Evolutionary conservation across 2,329 filamentous ascomycete species (phyloP), one percentile per base, ranked within the genome.

Genomic region (Diplocarpon rosae): DNA sequence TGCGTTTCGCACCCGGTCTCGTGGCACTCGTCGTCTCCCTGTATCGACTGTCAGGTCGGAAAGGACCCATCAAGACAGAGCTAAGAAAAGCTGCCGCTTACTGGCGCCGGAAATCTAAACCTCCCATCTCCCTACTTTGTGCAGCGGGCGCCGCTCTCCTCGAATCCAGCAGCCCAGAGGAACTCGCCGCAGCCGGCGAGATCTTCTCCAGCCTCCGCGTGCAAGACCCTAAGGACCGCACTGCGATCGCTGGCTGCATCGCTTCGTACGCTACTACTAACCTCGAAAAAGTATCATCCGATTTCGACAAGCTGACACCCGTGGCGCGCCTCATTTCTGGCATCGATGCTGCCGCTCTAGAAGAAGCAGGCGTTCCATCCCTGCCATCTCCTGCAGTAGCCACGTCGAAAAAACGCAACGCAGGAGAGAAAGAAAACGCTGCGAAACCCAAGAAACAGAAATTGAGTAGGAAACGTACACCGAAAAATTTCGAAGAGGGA

Each of bases 131-230:
- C 0, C 75, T 96, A 5, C 71, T 94, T 40, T 79, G 80, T 46
- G 85, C 88, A 43, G 87, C 89, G 7, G 90, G 85, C n/a, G 73
- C 83, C 34, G 80, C 87, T 38, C 75, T 96, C 9, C 76, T 95
- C 38, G 78, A 82, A 52, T 94, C 86, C 0, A 75, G 80, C 6
- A 75, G 80, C 38, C 61, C 70, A 1, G 72, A 81, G 13, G 85
- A 95, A 53, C 67, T 87, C 20, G 63, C 72, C 12, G 69, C 78
- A 0, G 89, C 92, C 0, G 79, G 79, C 2, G 75, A 83, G n/a
- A 81, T 92, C 7, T 96, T 96, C 64, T 72, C 76, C 41, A 74
- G 74, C 38, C 72, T 96, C 11, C 75, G 83, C 51, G 65, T 75
- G 2, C 71, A 78, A 47, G 73, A 87, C 34, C 68, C 73, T n/a